Conservation (phyloP, 306 rosid species). For the Ochetophila trinervis region DNA sequence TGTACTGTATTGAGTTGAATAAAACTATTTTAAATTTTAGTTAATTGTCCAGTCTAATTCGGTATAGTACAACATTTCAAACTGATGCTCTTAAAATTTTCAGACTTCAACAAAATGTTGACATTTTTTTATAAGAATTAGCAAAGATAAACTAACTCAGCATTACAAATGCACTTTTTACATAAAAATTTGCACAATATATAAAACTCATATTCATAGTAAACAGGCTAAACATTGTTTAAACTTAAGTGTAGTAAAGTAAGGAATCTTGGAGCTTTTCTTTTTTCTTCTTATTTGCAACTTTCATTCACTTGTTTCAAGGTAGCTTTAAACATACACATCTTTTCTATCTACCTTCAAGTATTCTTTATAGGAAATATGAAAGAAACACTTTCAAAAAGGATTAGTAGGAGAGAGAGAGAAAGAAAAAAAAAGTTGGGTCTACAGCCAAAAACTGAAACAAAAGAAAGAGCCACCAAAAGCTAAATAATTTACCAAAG, state of each 20-base stretch:
- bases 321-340: conserved; percentile 43
- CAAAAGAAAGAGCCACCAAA: conserved; percentile 17
- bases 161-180: conserved; percentile 40
- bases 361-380: conserved; percentile 37
- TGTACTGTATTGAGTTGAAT: too few relatives aligned
- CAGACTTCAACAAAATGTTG: conserved; percentile 11
- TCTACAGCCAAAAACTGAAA: neutral
- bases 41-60: too few relatives aligned
- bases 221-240: conserved; percentile 14
- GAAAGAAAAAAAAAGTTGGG: conserved; percentile 14
- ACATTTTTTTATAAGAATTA: conserved; percentile 12
- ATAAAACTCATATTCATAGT: conserved; percentile 6
- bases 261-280: conserved; percentile 48
- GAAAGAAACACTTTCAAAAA: conserved; percentile 38
- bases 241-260: conserved; percentile 15
- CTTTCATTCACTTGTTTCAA: conserved; percentile 46
- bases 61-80: too few relatives aligned
- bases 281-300: conserved; percentile 31
- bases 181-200: conserved; percentile 30
- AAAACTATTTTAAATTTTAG: too few relatives aligned
- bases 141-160: conserved; percentile 22
- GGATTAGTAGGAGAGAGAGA: conserved; percentile 20
- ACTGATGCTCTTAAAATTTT: neutral
- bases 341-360: conserved; percentile 46
- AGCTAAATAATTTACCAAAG: conserved; percentile 34